Conservation (phyloP, 352 stramenopile genomes). For the Globisporangium megalacanthum region DNA sequence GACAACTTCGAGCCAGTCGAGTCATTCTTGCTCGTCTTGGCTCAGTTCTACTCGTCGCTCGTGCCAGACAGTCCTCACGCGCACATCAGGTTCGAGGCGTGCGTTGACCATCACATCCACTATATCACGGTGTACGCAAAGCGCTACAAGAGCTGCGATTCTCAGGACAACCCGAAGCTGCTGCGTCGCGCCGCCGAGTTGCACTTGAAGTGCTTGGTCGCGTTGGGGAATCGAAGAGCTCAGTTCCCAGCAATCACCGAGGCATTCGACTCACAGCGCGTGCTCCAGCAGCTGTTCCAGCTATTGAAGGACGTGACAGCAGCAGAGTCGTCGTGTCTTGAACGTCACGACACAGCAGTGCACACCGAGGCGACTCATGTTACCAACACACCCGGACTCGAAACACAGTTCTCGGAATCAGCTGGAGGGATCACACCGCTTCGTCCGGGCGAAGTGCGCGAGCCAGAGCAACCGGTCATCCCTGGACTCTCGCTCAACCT, state of each 20-base stretch:
- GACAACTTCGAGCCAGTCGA: conserved; percentile 19
- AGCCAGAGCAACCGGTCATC: not conserved
- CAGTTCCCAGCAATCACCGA: conserved; percentile 21
- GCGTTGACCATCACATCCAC: conserved; percentile 26
- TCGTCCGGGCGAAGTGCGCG: not conserved
- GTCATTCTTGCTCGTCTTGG: conserved; percentile 22
- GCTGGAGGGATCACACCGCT: not conserved
- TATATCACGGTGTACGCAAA: conserved; percentile 21
- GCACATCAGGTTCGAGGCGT: conserved; percentile 20
- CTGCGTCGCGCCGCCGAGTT: conserved; percentile 21
- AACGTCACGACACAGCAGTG: not conserved
- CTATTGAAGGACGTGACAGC: conserved; percentile 7
- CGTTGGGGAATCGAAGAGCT: conserved; percentile 25
- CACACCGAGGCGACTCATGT: not conserved
- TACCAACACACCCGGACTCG: not conserved
- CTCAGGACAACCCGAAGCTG: conserved; percentile 14
- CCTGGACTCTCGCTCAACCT: conserved; percentile 7
- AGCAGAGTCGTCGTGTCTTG: not conserved
- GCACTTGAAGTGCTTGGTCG: conserved; percentile 32
- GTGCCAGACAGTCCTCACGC: conserved; percentile 4
- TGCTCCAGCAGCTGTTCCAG: conserved; percentile 19
- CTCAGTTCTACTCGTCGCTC: conserved; percentile 25
- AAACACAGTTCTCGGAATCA: not conserved
- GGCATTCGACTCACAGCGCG: conserved; percentile 17
- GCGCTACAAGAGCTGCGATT: conserved; percentile 10